Base-by-base conservation (phyloP, 1,284 basidiomycete species). In the Inonotus hispidus region DNA sequence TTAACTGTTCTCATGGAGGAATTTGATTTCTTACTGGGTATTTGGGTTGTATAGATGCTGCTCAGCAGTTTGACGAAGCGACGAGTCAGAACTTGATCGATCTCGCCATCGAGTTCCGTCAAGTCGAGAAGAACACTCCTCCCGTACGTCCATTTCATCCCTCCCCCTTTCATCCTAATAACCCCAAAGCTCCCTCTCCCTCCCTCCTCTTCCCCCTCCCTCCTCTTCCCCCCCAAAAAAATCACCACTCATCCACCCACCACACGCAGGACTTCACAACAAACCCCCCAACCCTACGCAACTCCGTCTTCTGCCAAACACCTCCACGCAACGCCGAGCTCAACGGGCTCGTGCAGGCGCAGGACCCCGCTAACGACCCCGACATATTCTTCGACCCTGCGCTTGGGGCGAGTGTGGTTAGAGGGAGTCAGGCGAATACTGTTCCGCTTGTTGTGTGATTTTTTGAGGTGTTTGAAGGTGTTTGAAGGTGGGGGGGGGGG, bases 51-150 rank as follows among this genome's bases (percentile, higher is more conserved):
- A n/a, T 29, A 83, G 82, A 84, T 69, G 78, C 78, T 8, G 78
- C 78, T 65, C 73, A 72, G 63, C 79, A 82, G 64, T 82, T 83
- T 62, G 79, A 83, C 68, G 75, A 69, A 29, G 71, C 77, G 14
- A 83, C 80, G 1, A 77, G 79, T 66, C 70, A 71, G 3, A 79
- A 75, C 62, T 82, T 84, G 82, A 76, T 86, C 65, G 72, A 74
- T 5, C 72, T 84, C 58, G 84, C 83, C 13, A 68, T 77, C 13
- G 77, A 81, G 65, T 84, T 83, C 69, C 79, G 83, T 53, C 80
- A 83, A 66, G 76, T 71, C 0, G 83, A 85, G 74, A 85, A 84
- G 76, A 85, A 85, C 70, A 84, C 82, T 1, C 81, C 82, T 68
- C 82, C 82, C 29, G 80, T 81, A 65, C 53, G 75, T n/a, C 50